These are phyloP conservation scores for Euphorbia tirucalli DNA, from an alignment of 345 rosid genomes.

Conservation along the genomic window DNA sequence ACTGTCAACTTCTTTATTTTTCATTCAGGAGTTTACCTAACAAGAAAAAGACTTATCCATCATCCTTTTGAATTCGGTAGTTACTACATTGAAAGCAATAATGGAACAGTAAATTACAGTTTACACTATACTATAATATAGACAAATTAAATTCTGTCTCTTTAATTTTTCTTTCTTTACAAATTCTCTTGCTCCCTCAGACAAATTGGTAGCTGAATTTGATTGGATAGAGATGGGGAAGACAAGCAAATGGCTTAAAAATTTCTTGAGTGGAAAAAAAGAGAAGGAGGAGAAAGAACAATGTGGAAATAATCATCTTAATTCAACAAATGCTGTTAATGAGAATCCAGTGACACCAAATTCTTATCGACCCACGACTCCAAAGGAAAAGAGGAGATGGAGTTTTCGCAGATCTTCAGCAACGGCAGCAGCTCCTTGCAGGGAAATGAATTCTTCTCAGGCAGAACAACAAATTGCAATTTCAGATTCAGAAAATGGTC, in stretches of 20 bases:
- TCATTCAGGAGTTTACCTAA: background rate
- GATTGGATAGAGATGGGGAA: constrained; percentile 60
- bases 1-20: constrained; percentile 12
- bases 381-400: constrained; percentile 81
- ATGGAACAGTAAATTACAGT: too few relatives aligned
- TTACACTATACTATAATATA: too few relatives aligned
- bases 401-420: constrained; percentile 87
- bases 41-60: background rate
- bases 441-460: constrained; percentile 31
- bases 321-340: constrained; percentile 23
- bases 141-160: too few relatives aligned
- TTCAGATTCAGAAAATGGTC: constrained; percentile 39
- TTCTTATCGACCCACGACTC: constrained; percentile 46
- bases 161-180: too few relatives aligned
- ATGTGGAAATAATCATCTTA: constrained; percentile 16
- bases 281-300: constrained; percentile 43
- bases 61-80: too few relatives aligned
- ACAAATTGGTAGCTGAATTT: constrained; percentile 19
- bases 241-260: constrained; percentile 75
- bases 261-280: constrained; percentile 71
- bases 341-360: constrained; percentile 50
- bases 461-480: constrained; percentile 21
- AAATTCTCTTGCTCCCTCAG: constrained; percentile 25
- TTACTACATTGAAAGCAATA: constrained; percentile 6
- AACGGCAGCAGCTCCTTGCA: constrained; percentile 35